phyloP scores from a whole-genome alignment of 805 yeast species.

The Spathaspora sp. region DNA sequence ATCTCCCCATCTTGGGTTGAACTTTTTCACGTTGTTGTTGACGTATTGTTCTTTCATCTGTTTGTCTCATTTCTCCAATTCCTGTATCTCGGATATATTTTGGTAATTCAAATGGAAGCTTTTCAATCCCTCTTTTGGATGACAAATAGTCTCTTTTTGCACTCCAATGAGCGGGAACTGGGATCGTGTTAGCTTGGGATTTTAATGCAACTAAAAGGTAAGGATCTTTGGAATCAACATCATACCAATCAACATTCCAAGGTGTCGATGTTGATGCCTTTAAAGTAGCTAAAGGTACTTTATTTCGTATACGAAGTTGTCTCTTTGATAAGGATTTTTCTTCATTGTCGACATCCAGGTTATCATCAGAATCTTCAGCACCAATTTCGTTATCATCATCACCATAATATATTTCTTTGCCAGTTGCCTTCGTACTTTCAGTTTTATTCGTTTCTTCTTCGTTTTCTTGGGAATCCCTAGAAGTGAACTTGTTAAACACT shows the following conservation, averaged over 20 bases:
- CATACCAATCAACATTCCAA: slow-evolving; percentile 80
- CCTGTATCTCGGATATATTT: slow-evolving; percentile 78
- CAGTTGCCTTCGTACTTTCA: slow-evolving; percentile 1
- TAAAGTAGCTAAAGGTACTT: slow-evolving; percentile 63
- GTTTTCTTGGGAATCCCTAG: not conserved
- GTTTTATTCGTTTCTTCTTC: not conserved
- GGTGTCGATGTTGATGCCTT: slow-evolving; percentile 63
- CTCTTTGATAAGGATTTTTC: slow-evolving; percentile 38
- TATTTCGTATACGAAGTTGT: slow-evolving; percentile 48
- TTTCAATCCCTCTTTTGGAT: slow-evolving; percentile 60
- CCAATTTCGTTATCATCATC: slow-evolving; percentile 22
- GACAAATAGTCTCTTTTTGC: slow-evolving; percentile 71
- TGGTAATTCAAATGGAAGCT: slow-evolving; percentile 74
- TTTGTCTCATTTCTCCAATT: slow-evolving; percentile 77
- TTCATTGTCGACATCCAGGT: slow-evolving; percentile 13
- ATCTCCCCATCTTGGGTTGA: slow-evolving; percentile 81
- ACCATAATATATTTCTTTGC: slow-evolving; percentile 10
- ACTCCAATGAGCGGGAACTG: slow-evolving; percentile 85
- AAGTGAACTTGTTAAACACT: slow-evolving; percentile 16
- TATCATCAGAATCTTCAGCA: slow-evolving; percentile 9
- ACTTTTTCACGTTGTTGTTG: slow-evolving; percentile 79
- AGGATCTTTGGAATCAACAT: slow-evolving; percentile 83
- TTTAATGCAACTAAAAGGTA: slow-evolving; percentile 60
- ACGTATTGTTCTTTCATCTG: slow-evolving; percentile 56
- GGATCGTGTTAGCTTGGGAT: slow-evolving; percentile 59